Evolutionary conservation across 2,329 filamentous ascomycete species (phyloP).

Genomic region (Aspergillus japonicus): DNA sequence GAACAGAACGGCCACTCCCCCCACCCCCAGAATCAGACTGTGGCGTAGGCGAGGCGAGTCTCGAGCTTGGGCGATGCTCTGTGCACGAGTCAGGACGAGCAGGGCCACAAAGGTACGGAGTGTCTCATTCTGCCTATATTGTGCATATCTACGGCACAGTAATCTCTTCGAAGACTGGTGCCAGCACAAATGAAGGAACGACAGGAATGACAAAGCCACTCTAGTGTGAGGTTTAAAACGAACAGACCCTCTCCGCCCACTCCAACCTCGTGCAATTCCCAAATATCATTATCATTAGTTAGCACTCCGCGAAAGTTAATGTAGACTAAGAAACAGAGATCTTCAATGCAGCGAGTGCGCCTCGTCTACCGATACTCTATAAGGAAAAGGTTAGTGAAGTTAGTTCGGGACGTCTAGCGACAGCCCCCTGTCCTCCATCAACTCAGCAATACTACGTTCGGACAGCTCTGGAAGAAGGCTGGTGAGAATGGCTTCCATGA

Average conservation of each 20-base stretch:
- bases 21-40: too few relatives aligned
- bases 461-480: constrained; percentile 80
- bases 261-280: background rate
- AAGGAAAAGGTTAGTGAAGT: constrained; percentile 4
- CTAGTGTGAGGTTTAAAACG: background rate
- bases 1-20: too few relatives aligned
- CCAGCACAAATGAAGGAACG: background rate
- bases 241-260: background rate
- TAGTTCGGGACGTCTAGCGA: constrained; percentile 16
- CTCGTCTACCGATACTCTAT: constrained; percentile 3
- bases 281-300: background rate
- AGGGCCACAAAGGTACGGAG: background rate
- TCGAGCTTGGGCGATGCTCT: background rate
- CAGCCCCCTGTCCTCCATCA: constrained; percentile 69
- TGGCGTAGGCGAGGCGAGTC: background rate
- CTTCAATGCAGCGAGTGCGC: background rate
- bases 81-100: background rate
- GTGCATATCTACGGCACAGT: too few relatives aligned
- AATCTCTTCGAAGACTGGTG: background rate
- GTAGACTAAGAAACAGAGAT: background rate
- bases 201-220: background rate
- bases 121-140: background rate
- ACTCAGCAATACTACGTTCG: constrained; percentile 67
- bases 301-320: background rate
- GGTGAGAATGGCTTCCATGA: constrained; percentile 79